Base-by-base conservation (phyloP, 1,284 basidiomycete genomes). In the Marasmius sp. region DNA sequence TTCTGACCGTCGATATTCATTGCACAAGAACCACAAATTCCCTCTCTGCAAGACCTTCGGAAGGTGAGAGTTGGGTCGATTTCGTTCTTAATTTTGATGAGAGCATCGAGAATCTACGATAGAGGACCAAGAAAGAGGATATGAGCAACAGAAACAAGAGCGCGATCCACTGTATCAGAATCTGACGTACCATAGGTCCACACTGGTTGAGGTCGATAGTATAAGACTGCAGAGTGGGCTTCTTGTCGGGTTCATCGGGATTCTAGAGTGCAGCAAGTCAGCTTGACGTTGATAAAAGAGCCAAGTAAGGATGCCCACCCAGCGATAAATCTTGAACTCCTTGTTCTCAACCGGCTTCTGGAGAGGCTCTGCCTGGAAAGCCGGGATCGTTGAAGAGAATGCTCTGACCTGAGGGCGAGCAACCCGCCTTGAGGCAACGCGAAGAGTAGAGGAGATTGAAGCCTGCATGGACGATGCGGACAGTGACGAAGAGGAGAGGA, bases 21-120 rank as follows among this genome's bases (percentile, higher is more conserved):
- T 64, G 97, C 96, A 75, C 97, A 99, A 16, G 93, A 96, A 51
- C 97, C 97, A 72, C 97, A 98, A 71, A 98, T 99, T 65, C 97
- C 97, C 82, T 98, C 97, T 68, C 97, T 83, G 85, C 97, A 99
- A 37, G 94, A 97, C 61, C 96, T 88, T 62, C 96, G 90, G 85
- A 98, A 98, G 16, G 96, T 98, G 51, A 99, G 83, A 1, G 97
- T 97, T 7, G 97, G 92, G 81, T 98, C 97, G 33, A 96, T 74
- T 77, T 98, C 96, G 78, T 98, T 98, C 87, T 99, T 99, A 77
- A 99, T 98, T 81, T 99, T 98, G 81, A 98, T 97, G 70, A 97
- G 86, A 1, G 92, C 93, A 70, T 97, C 95, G 53, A 96, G 87
- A 58, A 96, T 81, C 92, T 89, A 64, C 54, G 33, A 12, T 51